Percentiles rank a stretch among this genome's conserved stretches.
These are phyloP conservation scores for Beauveria sp. DNA, from an alignment of 2,329 filamentous ascomycete species.

Conservation along the genomic window DNA sequence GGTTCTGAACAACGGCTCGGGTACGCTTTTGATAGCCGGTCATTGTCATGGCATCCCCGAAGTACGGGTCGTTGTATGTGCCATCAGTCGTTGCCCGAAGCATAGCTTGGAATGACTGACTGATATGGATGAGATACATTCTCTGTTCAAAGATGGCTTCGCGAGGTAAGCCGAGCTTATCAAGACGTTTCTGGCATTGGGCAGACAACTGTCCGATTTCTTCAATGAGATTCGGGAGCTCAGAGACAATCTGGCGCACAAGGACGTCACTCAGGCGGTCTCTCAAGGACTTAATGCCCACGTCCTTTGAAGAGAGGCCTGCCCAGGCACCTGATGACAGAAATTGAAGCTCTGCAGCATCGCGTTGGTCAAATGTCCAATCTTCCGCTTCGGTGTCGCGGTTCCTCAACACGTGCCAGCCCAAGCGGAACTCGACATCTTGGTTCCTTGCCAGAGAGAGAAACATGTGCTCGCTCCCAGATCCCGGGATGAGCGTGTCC, in stretches of 20 bases:
- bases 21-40: no score
- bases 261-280: slow-evolving; percentile 44
- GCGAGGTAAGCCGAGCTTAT: slow-evolving; percentile 41
- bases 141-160: slow-evolving; percentile 39
- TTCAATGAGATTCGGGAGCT: slow-evolving; percentile 36
- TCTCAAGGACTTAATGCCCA: slow-evolving; percentile 43
- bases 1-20: no score
- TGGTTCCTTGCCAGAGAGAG: slow-evolving; percentile 32
- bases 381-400: slow-evolving; percentile 13
- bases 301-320: slow-evolving; percentile 21
- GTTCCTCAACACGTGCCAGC: slow-evolving; percentile 48
- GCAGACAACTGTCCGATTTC: slow-evolving; percentile 33
- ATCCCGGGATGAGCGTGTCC: background rate
- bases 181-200: slow-evolving; percentile 29
- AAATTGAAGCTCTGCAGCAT: slow-evolving; percentile 34
- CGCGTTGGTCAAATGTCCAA: slow-evolving; percentile 24
- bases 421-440: slow-evolving; percentile 39
- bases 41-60: no score
- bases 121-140: slow-evolving; percentile 37
- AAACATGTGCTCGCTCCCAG: background rate
- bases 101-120: slow-evolving; percentile 23
- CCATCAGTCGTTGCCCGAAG: slow-evolving; percentile 17
- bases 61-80: slow-evolving; percentile 29
- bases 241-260: slow-evolving; percentile 34
- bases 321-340: slow-evolving; percentile 36